A percentile compares a stretch with the other conserved stretches of the same genome.
Evolutionary conservation across 768 basidiomycete genomes (phyloP).

Genomic region (Xerocomus potaroensis): DNA sequence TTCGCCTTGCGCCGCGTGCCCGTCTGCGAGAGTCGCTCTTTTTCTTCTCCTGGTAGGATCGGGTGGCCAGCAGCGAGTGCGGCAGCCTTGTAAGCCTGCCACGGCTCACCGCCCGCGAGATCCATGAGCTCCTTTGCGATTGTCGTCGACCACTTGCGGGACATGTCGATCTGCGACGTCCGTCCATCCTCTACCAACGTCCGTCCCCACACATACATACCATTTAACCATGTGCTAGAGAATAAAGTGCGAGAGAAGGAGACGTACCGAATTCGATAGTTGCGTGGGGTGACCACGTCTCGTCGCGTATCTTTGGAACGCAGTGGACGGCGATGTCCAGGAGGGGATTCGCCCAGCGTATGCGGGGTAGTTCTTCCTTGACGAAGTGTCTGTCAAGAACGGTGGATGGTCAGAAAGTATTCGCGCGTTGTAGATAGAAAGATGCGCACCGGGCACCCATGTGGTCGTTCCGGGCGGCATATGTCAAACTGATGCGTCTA

Average conservation of each 20-base stretch:
- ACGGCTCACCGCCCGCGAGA: conserved; percentile 53
- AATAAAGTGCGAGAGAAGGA: neutral
- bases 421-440: neutral
- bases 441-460: conserved; percentile 62
- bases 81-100: conserved; percentile 53
- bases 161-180: conserved; percentile 45
- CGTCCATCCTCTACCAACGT: conserved; percentile 45
- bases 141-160: conserved; percentile 64
- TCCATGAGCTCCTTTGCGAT: conserved; percentile 73
- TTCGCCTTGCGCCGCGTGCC: conserved; percentile 11
- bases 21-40: conserved; percentile 17
- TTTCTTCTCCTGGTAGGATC: conserved; percentile 44
- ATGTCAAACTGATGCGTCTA: conserved; percentile 50
- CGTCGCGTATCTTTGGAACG: conserved; percentile 47
- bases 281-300: conserved; percentile 59
- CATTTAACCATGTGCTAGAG: neutral
- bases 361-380: conserved; percentile 72
- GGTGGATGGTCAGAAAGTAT: neutral
- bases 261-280: conserved; percentile 60
- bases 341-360: conserved; percentile 71
- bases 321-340: conserved; percentile 58
- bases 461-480: conserved; percentile 63
- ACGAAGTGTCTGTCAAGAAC: conserved; percentile 53
- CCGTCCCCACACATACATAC: neutral
- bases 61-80: conserved; percentile 44